Conservation (phyloP, 2,329 filamentous ascomycete species). For the Ophiocordyceps camponoti-floridani region DNA sequence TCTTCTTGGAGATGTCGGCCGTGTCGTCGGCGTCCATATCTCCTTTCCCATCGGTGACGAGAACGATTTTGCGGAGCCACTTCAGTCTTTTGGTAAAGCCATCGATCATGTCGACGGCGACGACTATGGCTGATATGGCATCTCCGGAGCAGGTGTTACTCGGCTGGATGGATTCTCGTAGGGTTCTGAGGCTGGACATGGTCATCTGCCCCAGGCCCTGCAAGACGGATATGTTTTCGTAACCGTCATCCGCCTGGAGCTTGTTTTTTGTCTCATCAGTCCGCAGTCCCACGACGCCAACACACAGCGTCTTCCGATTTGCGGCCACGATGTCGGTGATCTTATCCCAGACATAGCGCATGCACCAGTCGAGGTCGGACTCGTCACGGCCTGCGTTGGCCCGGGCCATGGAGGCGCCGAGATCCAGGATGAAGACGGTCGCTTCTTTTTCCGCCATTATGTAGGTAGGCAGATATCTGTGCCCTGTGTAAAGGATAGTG, state of each 20-base stretch:
- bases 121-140: slow-evolving; percentile 69
- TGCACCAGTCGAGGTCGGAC: slow-evolving; percentile 72
- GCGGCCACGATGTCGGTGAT: slow-evolving; percentile 51
- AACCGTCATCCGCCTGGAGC: slow-evolving; percentile 51
- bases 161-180: slow-evolving; percentile 46
- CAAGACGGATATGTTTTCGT: slow-evolving; percentile 65
- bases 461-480: no score
- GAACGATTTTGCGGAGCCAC: slow-evolving; percentile 60
- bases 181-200: slow-evolving; percentile 49
- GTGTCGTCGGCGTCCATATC: slow-evolving; percentile 55
- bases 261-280: slow-evolving; percentile 62
- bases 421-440: slow-evolving; percentile 78
- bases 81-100: slow-evolving; percentile 67
- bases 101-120: slow-evolving; percentile 76
- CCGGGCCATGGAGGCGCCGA: slow-evolving; percentile 70
- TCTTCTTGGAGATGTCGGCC: slow-evolving; percentile 50
- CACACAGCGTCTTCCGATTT: slow-evolving; percentile 48
- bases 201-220: slow-evolving; percentile 44
- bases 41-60: slow-evolving; percentile 70
- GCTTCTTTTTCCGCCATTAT: slow-evolving; percentile 85
- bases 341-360: slow-evolving; percentile 92
- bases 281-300: slow-evolving; percentile 66
- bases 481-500: no score
- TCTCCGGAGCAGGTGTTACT: slow-evolving; percentile 58
- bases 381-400: slow-evolving; percentile 51